Conservation (phyloP, 805 yeast genomes). For the Wickerhamomyces mucosus region DNA sequence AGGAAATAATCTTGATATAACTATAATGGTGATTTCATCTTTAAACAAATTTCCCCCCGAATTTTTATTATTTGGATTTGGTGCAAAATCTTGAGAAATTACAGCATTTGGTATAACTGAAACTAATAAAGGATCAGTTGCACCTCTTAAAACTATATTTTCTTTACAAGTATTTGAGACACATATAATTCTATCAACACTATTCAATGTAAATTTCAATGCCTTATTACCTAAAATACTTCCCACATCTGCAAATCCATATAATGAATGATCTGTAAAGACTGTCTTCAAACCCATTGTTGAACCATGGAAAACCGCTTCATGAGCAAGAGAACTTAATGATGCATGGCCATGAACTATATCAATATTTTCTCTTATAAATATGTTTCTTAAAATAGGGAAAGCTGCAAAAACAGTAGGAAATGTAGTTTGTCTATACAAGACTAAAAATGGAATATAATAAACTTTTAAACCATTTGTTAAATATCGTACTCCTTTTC, state of each 20-base stretch:
- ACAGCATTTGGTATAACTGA: constrained; percentile 97
- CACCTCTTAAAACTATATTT: constrained; percentile 83
- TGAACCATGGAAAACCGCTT: constrained; percentile 82
- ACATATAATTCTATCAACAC: constrained; percentile 89
- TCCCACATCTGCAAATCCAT: constrained; percentile 84
- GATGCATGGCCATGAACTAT: constrained; percentile 96
- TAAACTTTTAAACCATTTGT: constrained; percentile 91
- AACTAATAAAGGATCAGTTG: constrained; percentile 65
- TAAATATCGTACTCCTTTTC: constrained; percentile 74
- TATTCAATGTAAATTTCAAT: constrained; percentile 72
- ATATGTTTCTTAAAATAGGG: constrained; percentile 76
- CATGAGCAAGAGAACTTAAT: constrained; percentile 77
- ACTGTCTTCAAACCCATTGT: constrained; percentile 90
- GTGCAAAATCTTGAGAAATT: constrained; percentile 70
- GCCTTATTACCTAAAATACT: constrained; percentile 81
- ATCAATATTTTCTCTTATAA: constrained; percentile 77
- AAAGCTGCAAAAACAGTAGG: constrained; percentile 87
- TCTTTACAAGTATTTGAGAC: constrained; percentile 96
- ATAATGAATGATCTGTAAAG: constrained; percentile 91
- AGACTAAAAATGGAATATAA: constrained; percentile 72
- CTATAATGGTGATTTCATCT: constrained; percentile 67
- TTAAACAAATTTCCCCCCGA: constrained; percentile 19
- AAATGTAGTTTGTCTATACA: constrained; percentile 76
- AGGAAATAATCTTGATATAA: constrained; percentile 85
- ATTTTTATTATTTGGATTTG: constrained; percentile 22